Evolutionary conservation across 1,284 basidiomycete species (phyloP), one percentile per base, ranked within the genome.

Genomic region (Tylopilus sp.): DNA sequence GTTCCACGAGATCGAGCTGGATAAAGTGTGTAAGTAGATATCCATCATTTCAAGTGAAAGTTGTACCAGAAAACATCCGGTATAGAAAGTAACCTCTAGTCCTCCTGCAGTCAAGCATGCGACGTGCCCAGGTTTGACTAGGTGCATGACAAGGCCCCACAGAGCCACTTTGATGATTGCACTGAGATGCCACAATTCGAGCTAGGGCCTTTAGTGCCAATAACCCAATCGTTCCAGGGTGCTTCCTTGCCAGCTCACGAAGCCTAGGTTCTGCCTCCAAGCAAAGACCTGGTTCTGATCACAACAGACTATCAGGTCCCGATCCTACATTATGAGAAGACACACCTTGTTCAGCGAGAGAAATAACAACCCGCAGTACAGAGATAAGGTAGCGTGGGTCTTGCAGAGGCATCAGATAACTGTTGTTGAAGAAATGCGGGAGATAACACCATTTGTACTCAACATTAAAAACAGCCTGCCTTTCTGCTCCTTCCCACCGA

Each of bases 51-150:
- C 6, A 47, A 15, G 55, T 49, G 3, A 10, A 36, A 15, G 13
- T 22, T 58, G 60, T 10, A 67, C 66, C 26, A 32, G 66, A 67
- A 26, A 67, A 67, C 38, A 67, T 58, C 26, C 58, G 57, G 8
- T 67, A 60, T 22, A 67, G 16, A 38, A 67, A 58, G 3, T 65
- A 60, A 60, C 63, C 66, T n/a, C 66, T 66, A 5, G 59, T 67
- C 55, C 66, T 60, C 47, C 29, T 67, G 60, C 66, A 63, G 58
- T 64, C 33, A 36, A 36, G 33, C 10, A 36, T 36, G 38, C 38
- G 3, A 38, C 10, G 15, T 41, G 15, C 16, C 39, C 12, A 16
- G 39, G 15, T 16, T 6, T 3, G 39, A 16, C 15, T 41, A 16
- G 39, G 18, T 3, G 3, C 39, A 2, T 3, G 39, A 16, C 16